Conservation (phyloP, 352 stramenopile species). For the Pythium utonaiense region DNA sequence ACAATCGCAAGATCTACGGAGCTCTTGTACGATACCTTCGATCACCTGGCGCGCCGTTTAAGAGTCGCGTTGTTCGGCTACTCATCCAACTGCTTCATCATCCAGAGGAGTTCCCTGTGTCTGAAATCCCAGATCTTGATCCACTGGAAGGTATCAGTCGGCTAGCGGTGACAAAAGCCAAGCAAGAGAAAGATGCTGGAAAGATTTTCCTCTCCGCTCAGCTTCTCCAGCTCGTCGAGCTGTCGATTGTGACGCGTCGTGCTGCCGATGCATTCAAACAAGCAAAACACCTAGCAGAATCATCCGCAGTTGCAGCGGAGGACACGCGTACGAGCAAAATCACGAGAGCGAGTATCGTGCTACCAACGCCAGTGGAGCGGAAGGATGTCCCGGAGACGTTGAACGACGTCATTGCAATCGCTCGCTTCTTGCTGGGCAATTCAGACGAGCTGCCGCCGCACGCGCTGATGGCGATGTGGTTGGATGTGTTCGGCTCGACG, state of each 20-base stretch:
- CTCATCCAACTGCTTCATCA: conserved; percentile 72
- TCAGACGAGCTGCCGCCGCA: conserved; percentile 41
- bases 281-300: neutral
- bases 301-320: neutral
- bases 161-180: conserved; percentile 53
- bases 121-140: conserved; percentile 59
- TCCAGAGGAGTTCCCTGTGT: conserved; percentile 49
- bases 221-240: conserved; percentile 73
- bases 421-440: conserved; percentile 61
- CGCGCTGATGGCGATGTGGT: conserved; percentile 64
- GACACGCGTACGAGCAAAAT: neutral
- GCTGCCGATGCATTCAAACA: conserved; percentile 22
- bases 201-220: conserved; percentile 75
- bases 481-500: conserved; percentile 69
- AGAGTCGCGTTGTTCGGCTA: conserved; percentile 68
- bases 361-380: conserved; percentile 43
- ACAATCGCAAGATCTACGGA: conserved; percentile 79
- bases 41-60: conserved; percentile 76
- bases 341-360: conserved; percentile 22
- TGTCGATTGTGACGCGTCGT: conserved; percentile 50
- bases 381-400: conserved; percentile 41
- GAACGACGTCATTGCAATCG: conserved; percentile 48
- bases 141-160: conserved; percentile 58
- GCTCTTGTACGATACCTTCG: conserved; percentile 79
- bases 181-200: conserved; percentile 48